phyloP scores from a whole-genome alignment of 129 eudicot species.

The Kitagawia praeruptora region DNA sequence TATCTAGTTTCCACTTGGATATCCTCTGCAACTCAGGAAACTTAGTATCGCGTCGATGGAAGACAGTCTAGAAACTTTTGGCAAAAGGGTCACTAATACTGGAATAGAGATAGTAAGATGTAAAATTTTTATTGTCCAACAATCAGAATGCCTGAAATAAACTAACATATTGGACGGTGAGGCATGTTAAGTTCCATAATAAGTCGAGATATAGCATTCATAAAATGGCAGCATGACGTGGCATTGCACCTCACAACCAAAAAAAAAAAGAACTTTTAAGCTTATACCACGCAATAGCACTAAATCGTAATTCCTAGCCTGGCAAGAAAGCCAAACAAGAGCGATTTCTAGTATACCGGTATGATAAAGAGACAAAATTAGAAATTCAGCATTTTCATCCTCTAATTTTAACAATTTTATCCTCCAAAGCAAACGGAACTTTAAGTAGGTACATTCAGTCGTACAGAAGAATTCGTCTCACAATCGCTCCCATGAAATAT shows the following conservation, averaged over 20 bases:
- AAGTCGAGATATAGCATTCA: background rate
- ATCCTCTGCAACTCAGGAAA: background rate
- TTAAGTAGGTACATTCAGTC: background rate
- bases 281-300: background rate
- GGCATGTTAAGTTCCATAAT: background rate
- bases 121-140: background rate
- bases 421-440: background rate
- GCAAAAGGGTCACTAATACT: background rate
- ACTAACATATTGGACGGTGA: background rate
- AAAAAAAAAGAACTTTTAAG: background rate
- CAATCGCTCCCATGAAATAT: background rate
- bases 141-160: background rate
- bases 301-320: background rate
- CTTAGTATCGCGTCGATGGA: background rate
- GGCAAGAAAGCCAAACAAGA: background rate
- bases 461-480: too few species aligned
- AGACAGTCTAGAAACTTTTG: background rate
- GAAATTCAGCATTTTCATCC: background rate
- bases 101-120: background rate
- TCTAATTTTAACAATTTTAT: background rate
- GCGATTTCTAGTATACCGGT: background rate
- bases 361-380: too few species aligned
- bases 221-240: background rate
- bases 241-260: background rate
- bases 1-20: too few species aligned